Percentiles rank a stretch among this genome's conserved stretches.
These are phyloP conservation scores for Exidia glandulosa DNA, from an alignment of 768 basidiomycete genomes.

Conservation along the genomic window DNA sequence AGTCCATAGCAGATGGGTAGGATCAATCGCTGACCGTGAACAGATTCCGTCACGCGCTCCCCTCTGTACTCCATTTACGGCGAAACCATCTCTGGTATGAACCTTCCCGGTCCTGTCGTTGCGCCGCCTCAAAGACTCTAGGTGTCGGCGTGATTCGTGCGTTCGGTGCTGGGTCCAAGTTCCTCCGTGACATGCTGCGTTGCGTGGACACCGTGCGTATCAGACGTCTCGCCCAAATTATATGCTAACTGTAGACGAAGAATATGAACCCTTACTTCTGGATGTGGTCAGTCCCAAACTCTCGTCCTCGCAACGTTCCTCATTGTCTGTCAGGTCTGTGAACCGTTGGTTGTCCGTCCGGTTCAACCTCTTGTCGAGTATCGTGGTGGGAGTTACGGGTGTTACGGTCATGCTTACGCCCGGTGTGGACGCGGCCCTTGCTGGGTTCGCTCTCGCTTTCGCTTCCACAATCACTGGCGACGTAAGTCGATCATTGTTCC, in stretches of 20 bases:
- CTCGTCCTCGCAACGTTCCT: conserved; percentile 2
- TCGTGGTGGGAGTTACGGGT: conserved; percentile 63
- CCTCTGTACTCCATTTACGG: conserved; percentile 42
- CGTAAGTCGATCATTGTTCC: conserved; percentile 21
- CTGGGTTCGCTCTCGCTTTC: conserved; percentile 81
- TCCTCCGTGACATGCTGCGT: conserved; percentile 28
- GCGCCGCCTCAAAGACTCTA: no score
- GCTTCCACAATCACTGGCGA: conserved; percentile 66
- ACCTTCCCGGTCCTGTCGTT: neutral
- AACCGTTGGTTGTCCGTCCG: conserved; percentile 87
- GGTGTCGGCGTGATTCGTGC: no score
- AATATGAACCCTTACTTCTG: conserved; percentile 73
- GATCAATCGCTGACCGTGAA: no score
- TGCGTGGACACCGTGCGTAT: no score
- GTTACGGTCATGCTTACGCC: conserved; percentile 57
- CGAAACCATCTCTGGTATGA: conserved; percentile 34
- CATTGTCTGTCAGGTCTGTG: conserved; percentile 32
- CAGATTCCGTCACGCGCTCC: conserved; percentile 34
- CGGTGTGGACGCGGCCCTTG: conserved; percentile 64
- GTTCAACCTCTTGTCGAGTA: conserved; percentile 70
- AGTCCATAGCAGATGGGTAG: no score
- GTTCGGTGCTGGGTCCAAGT: conserved; percentile 78
- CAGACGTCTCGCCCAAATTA: no score
- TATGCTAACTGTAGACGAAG: conserved; percentile 15
- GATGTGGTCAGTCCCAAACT: conserved; percentile 49